A percentile compares a stretch with the other conserved stretches of the same genome.
phyloP scores from a whole-genome alignment of 495 filamentous ascomycete species.

The Lasiosphaeriaceae sp. region DNA sequence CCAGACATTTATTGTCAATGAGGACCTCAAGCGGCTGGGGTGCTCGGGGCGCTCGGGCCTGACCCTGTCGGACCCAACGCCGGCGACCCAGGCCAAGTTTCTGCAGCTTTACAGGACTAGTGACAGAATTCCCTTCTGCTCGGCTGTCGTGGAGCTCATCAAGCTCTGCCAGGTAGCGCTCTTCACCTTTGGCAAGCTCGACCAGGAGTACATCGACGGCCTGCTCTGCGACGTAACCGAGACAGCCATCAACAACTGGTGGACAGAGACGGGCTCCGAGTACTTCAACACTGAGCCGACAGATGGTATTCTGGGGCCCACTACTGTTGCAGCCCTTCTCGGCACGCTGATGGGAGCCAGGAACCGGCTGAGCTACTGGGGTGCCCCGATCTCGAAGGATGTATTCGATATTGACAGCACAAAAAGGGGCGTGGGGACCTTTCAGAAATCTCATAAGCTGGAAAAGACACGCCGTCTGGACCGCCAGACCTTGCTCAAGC shows the following conservation, averaged over 20 bases:
- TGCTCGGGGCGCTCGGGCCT: constrained; percentile 88
- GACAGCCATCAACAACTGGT: constrained; percentile 88
- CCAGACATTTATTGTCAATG: constrained; percentile 89
- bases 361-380: constrained; percentile 74
- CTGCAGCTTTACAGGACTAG: constrained; percentile 82
- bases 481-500: constrained; percentile 71
- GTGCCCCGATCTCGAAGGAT: constrained; percentile 85
- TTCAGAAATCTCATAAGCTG: constrained; percentile 86
- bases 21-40: constrained; percentile 85
- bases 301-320: constrained; percentile 88
- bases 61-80: constrained; percentile 67
- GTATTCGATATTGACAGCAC: constrained; percentile 79
- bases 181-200: constrained; percentile 80
- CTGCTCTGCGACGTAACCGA: constrained; percentile 92
- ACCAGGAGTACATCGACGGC: constrained; percentile 88
- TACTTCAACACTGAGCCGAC: constrained; percentile 86
- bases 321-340: constrained; percentile 82
- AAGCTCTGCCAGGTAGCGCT: constrained; percentile 89
- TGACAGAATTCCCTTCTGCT: constrained; percentile 71
- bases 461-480: constrained; percentile 74
- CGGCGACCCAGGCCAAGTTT: constrained; percentile 87
- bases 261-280: constrained; percentile 88
- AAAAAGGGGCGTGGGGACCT: constrained; percentile 77
- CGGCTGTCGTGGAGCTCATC: constrained; percentile 81
- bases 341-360: constrained; percentile 86